These are phyloP conservation scores for Oryza glumipatula DNA, from an alignment of 176 grass and related monocot species.

Conservation along the genomic window DNA sequence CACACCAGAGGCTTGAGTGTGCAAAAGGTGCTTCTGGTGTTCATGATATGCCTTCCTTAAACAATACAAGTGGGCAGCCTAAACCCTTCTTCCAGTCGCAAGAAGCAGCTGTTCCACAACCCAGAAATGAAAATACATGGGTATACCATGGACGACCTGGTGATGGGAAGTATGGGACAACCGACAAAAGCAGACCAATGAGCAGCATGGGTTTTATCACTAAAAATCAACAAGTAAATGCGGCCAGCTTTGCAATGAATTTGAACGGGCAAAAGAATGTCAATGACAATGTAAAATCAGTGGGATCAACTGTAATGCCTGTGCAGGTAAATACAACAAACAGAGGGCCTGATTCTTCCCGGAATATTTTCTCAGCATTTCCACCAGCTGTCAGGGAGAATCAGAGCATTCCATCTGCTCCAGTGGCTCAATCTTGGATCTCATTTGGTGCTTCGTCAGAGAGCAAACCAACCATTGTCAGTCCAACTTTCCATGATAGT, in stretches of 20 bases:
- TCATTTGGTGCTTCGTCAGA: constrained; percentile 70
- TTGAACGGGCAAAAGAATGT: constrained; percentile 48
- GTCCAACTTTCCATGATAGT: constrained; percentile 46
- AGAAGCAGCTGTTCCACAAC: constrained; percentile 48
- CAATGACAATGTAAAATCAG: constrained; percentile 55
- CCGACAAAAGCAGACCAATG: constrained; percentile 45
- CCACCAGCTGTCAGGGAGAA: constrained; percentile 68
- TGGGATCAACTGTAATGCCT: constrained; percentile 46
- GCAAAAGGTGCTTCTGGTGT: constrained; percentile 45
- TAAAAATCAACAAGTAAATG: constrained; percentile 59
- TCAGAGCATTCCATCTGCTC: constrained; percentile 51
- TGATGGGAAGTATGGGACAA: constrained; percentile 59
- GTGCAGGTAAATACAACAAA: constrained; percentile 52
- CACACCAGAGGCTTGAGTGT: constrained; percentile 44
- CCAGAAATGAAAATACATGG: constrained; percentile 54
- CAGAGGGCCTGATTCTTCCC: constrained; percentile 55
- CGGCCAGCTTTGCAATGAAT: constrained; percentile 46
- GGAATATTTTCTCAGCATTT: constrained; percentile 56
- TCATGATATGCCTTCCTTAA: constrained; percentile 36
- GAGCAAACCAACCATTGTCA: constrained; percentile 61
- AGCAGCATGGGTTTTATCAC: constrained; percentile 58
- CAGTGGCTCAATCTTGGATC: constrained; percentile 79
- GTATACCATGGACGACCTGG: constrained; percentile 49
- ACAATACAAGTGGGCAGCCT: constrained; percentile 41
- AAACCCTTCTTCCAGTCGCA: constrained; percentile 66